Base-by-base conservation (phyloP, 805 yeast species). In the Candida succiphila region DNA sequence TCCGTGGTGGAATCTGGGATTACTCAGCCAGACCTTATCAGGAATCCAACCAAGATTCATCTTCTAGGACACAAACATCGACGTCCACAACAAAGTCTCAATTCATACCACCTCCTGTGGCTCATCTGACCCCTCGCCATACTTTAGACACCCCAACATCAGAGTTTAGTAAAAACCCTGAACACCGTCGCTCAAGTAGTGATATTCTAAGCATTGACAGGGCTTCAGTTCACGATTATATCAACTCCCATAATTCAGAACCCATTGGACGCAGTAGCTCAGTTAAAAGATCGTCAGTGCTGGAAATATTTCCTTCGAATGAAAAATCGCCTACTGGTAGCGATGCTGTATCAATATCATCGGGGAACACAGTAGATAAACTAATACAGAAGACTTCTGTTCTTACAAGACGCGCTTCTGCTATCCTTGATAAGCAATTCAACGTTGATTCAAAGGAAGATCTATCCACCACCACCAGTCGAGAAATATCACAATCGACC, bases 1-100 rank as follows among this genome's bases (percentile, higher is more conserved):
- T 76, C 53, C 70, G 96, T 41, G 98, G 96, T 32, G 98, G 98
- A 14, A 75, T 89, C 17, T 89, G 97, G 97, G 87, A 80, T 41
- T 63, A 64, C 17, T 36, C 55, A 0, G 47, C 30, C 2, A 48
- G 62, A 29, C 32, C 32, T 7, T 5, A 17, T 4, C 10, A 6
- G 6, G n/a, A 15, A 24, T 9, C 26, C 6, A 21, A 7, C 10
- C 7, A 21, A 10, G 10, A 10, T 10, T 8, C 23, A 7, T 8
- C 23, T 8, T 3, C 30, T 36, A n/a, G 27, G 29, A 23, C 19
- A 17, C 15, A 33, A n/a, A 32, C 36, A 18, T 25, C 37, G 3
- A 31, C 26, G 17, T 17, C 25, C 28, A 21, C 26, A 4, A 32
- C 35, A 4, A 24, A 24, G 7, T 24, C 26, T 7, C 15, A 10